These are phyloP conservation scores for Fraxinus albicans DNA, from an alignment of 305 asterid genomes.

Conservation along the genomic window DNA sequence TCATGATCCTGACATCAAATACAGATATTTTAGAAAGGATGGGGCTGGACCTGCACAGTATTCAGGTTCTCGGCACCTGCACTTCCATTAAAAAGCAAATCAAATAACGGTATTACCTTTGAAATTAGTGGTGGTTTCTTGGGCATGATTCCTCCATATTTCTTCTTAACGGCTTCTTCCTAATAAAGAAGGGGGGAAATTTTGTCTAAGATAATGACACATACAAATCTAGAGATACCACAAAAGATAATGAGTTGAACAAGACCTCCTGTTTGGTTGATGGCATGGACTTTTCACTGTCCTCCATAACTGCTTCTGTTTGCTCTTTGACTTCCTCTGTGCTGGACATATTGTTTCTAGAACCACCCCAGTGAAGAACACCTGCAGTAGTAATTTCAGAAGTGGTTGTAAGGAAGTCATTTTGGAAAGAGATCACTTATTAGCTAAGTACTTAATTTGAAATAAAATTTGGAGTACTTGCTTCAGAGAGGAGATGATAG, in stretches of 20 bases:
- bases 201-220: background rate
- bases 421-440: background rate
- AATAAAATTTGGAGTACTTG: background rate
- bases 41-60: background rate
- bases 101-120: conserved; percentile 44
- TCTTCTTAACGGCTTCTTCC: conserved; percentile 81
- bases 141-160: conserved; percentile 85
- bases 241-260: conserved; percentile 23
- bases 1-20: conserved; percentile 77
- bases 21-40: conserved; percentile 7
- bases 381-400: conserved; percentile 28
- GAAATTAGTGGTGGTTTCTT: conserved; percentile 92
- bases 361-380: conserved; percentile 29
- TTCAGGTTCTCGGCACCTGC: background rate
- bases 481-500: background rate
- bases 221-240: background rate
- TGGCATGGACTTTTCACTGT: conserved; percentile 52
- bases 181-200: conserved; percentile 19
- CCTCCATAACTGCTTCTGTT: conserved; percentile 52
- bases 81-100: background rate
- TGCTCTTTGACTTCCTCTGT: conserved; percentile 66
- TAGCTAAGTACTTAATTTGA: background rate
- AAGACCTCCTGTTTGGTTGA: conserved; percentile 67
- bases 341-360: conserved; percentile 55
- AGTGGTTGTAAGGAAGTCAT: background rate